Evolutionary conservation across 345 rosid species (phyloP).

Genomic region (Brassica nigra): DNA sequence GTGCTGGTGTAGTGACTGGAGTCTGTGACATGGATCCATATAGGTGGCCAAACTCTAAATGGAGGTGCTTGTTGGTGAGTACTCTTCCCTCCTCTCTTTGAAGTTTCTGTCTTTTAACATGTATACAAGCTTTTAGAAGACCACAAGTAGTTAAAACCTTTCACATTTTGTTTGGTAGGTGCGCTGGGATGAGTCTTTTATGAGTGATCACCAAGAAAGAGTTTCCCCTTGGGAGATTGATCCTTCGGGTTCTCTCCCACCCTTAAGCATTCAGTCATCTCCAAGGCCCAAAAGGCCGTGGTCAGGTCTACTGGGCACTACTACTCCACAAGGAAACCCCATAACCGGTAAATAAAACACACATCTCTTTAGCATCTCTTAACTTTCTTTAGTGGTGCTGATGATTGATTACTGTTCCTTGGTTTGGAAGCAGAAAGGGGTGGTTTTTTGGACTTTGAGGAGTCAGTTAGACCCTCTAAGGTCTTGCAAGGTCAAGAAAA

Average conservation of each 20-base stretch:
- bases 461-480: constrained; percentile 86
- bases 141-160: not conserved
- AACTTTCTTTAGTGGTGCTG: constrained; percentile 3
- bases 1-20: constrained; percentile 72
- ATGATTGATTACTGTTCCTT: constrained; percentile 33
- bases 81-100: constrained; percentile 26
- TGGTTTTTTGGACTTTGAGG: constrained; percentile 82
- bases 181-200: constrained; percentile 75
- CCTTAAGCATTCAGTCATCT: constrained; percentile 71
- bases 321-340: constrained; percentile 56
- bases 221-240: constrained; percentile 96
- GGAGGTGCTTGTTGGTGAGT: constrained; percentile 84
- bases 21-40: constrained; percentile 71
- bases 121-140: not conserved
- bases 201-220: constrained; percentile 61
- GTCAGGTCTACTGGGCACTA: constrained; percentile 56
- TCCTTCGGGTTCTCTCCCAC: constrained; percentile 71
- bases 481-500: constrained; percentile 99
- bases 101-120: not conserved
- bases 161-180: constrained; percentile 52
- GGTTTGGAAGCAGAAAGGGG: constrained; percentile 54
- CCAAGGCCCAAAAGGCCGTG: constrained; percentile 80
- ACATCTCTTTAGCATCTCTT: not conserved
- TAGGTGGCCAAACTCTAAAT: constrained; percentile 89
- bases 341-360: constrained; percentile 44